Evolutionary conservation across 139 green algal species (phyloP).

Genomic region (Deuterostichococcus epilithicus): DNA sequence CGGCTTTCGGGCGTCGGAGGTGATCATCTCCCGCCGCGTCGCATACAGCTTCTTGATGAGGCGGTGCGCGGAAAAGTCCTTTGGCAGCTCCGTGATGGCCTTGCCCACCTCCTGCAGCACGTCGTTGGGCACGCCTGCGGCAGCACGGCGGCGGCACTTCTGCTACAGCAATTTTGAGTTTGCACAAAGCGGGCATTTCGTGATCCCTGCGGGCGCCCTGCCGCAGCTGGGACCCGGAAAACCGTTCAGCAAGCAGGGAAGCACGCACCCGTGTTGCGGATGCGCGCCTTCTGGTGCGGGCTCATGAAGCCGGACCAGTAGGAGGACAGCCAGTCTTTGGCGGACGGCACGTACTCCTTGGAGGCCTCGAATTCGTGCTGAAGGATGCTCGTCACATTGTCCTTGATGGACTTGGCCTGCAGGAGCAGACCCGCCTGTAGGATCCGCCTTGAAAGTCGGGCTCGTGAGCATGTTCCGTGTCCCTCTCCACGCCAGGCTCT

Average conservation of each 20-base stretch:
- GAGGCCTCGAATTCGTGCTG: constrained; percentile 74
- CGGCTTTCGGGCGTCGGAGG: constrained; percentile 33
- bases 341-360: constrained; percentile 77
- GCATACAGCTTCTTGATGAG: constrained; percentile 91
- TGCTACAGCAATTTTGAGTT: no score
- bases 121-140: neutral
- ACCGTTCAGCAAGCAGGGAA: constrained; percentile 52
- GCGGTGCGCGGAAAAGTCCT: constrained; percentile 79
- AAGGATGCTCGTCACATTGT: constrained; percentile 67
- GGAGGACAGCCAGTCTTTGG: constrained; percentile 81
- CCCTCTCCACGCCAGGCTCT: no score
- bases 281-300: constrained; percentile 80
- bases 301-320: constrained; percentile 93
- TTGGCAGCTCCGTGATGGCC: constrained; percentile 79
- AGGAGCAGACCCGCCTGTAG: no score
- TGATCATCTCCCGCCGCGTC: constrained; percentile 68
- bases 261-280: constrained; percentile 88
- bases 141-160: no score
- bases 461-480: no score
- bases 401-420: constrained; percentile 37
- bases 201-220: no score
- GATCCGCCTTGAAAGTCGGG: no score
- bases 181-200: no score
- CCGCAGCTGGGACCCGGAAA: no score
- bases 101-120: constrained; percentile 63